Base-by-base conservation (phyloP, 2,329 filamentous ascomycete species). In the Cytospora chrysosperma region DNA sequence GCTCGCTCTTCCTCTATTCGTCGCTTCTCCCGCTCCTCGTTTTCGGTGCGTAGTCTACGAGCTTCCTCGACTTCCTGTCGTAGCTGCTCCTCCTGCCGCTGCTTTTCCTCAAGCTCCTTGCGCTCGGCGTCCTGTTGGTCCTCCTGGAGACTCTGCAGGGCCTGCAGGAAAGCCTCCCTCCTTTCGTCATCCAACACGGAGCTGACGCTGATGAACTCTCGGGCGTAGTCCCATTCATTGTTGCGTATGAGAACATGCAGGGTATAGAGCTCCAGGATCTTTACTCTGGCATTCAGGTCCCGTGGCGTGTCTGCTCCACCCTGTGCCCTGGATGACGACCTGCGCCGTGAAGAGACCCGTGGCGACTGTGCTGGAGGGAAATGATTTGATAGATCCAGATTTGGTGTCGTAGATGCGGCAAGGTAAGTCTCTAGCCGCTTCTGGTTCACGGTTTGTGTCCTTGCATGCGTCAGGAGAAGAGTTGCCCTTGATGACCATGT, bases 171-270 rank as follows among this genome's bases (percentile, higher is more conserved):
- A 0, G 91, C 88, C 70, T 98, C 92, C 67, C 92, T 88, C 52
- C 92, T 86, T 78, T 98, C 95, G 59, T 97, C 94, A 74, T 98
- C 94, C 1, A 99, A 83, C 28, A 97, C 87, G 54, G 94, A 88
- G 74, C 88, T 95, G 72, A 92, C 86, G 71, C 83, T 87, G 72
- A 98, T 96, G 75, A 98, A 98, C 70, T 96, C 91, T 65, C 87
- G 86, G 4, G 95, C 92, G 71, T 97, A 97, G 64, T 97, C 92
- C 95, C 95, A 99, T 77, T 98, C 93, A 62, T 92, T 88, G 70
- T 97, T 98, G 59, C 92, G 85, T 6, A 94, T 88, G n/a, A 99
- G 85, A 9, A 98, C 92, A 73, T 99, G 95, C 5, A 99, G 83
- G 1, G 93, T 96, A 75, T 97, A 99, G 10, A 99, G 83, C 77